phyloP scores from a whole-genome alignment of 1,284 basidiomycete genomes.

The Boletus hoseneyae region DNA sequence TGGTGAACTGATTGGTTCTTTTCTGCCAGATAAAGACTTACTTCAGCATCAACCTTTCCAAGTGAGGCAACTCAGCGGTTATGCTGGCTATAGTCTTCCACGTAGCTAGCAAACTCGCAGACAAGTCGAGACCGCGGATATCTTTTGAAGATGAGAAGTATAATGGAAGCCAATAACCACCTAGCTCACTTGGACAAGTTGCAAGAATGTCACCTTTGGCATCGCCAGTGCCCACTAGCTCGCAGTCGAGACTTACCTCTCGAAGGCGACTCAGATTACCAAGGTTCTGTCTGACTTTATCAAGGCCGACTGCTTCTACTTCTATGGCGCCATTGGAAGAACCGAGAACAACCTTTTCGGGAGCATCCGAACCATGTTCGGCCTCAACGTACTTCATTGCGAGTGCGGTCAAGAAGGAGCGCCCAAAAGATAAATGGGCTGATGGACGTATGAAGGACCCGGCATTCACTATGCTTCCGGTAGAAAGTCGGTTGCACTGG shows the following conservation, averaged over 20 bases:
- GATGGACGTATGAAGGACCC: conserved; percentile 77
- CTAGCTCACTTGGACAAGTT: conserved; percentile 67
- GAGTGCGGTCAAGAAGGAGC: conserved; percentile 74
- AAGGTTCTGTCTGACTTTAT: conserved; percentile 73
- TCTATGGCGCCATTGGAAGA: conserved; percentile 78
- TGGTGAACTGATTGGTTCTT: conserved; percentile 11
- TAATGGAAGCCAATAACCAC: conserved; percentile 1
- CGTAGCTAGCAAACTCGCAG: conserved; percentile 67
- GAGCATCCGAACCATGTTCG: conserved; percentile 46
- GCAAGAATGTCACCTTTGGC: conserved; percentile 50
- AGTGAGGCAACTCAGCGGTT: conserved; percentile 53
- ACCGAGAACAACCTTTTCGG: conserved; percentile 71
- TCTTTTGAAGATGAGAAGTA: conserved; percentile 44
- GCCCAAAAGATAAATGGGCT: conserved; percentile 55
- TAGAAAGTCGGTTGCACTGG: conserved; percentile 10
- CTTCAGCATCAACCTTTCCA: conserved; percentile 78
- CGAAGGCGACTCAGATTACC: conserved; percentile 64
- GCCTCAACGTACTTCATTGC: conserved; percentile 71
- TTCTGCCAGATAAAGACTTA: conserved; percentile 37
- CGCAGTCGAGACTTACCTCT: conserved; percentile 76
- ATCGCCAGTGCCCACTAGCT: conserved; percentile 58
- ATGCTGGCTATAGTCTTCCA: conserved; percentile 76
- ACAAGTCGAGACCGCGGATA: conserved; percentile 79
- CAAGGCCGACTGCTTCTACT: conserved; percentile 83
- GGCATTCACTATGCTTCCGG: conserved; percentile 47